These are phyloP conservation scores for Fagopyrum homotropicum DNA, from an alignment of 148 eudicot species.

Conservation along the genomic window DNA sequence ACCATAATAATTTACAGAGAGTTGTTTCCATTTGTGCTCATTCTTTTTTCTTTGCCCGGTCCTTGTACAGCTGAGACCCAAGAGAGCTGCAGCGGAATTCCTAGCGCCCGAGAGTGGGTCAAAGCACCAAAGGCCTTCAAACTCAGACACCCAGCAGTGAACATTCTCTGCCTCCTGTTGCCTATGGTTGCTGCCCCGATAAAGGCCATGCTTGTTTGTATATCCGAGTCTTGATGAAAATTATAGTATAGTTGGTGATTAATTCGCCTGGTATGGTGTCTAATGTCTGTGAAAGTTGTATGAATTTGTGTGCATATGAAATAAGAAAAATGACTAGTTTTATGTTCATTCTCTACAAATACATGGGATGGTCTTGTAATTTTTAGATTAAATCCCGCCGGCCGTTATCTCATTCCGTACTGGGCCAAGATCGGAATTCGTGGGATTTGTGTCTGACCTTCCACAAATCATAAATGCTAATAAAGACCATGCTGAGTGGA, in stretches of 20 bases:
- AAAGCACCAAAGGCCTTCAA: constrained; percentile 57
- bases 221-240: not conserved
- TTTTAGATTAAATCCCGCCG: too few species aligned
- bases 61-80: constrained; percentile 43
- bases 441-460: too few species aligned
- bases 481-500: too few species aligned
- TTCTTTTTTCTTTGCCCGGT: not conserved
- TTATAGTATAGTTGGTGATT: not conserved
- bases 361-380: too few species aligned
- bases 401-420: too few species aligned
- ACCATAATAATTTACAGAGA: not conserved
- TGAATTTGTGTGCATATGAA: constrained; percentile 7
- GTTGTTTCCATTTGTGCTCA: not conserved
- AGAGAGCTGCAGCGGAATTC: constrained; percentile 58
- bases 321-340: not conserved
- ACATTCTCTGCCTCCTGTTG: constrained; percentile 2
- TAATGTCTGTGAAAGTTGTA: not conserved
- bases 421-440: too few species aligned
- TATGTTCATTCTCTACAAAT: not conserved
- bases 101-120: constrained; percentile 45
- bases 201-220: not conserved
- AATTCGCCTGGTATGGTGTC: not conserved
- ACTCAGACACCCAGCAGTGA: constrained; percentile 32
- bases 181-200: not conserved
- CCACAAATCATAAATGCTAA: too few species aligned